phyloP scores from a whole-genome alignment of 78 protist genomes.

The Monosiga brevicollis region DNA sequence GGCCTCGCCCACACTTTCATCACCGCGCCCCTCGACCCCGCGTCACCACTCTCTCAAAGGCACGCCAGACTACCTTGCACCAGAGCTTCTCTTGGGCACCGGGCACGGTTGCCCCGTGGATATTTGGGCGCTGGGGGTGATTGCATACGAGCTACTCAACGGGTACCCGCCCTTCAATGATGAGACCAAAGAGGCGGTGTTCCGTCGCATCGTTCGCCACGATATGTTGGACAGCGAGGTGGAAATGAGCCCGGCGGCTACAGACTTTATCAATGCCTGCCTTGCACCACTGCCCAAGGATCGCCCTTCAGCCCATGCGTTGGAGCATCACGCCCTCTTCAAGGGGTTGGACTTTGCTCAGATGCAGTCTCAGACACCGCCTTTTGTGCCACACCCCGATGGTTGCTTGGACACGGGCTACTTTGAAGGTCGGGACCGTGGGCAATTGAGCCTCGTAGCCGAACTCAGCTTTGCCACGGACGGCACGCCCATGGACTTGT shows the following conservation, averaged over 20 bases:
- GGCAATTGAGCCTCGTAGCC: not conserved
- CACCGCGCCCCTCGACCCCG: too few species aligned
- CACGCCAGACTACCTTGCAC: slow-evolving; percentile 93
- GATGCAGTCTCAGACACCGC: slow-evolving; percentile 21
- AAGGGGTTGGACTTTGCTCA: not conserved
- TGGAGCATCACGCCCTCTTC: not conserved
- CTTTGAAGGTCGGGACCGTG: not conserved
- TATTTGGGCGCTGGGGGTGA: slow-evolving; percentile 92
- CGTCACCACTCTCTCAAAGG: too few species aligned
- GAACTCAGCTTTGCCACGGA: slow-evolving; percentile 39
- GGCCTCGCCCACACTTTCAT: too few species aligned
- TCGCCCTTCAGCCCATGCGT: slow-evolving; percentile 57
- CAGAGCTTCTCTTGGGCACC: slow-evolving; percentile 81
- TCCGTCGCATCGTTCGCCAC: slow-evolving; percentile 6
- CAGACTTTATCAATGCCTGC: not conserved
- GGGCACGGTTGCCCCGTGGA: slow-evolving; percentile 77
- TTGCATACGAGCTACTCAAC: slow-evolving; percentile 44
- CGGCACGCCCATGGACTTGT: not conserved
- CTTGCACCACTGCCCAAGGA: slow-evolving; percentile 47
- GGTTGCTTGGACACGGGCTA: not conserved
- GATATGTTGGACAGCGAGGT: not conserved
- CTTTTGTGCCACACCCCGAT: not conserved
- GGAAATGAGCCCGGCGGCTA: not conserved
- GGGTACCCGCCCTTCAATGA: slow-evolving; percentile 87
- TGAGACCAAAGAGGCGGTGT: slow-evolving; percentile 52